phyloP scores from a whole-genome alignment of 768 basidiomycete genomes.

The Serendipita sp. region DNA sequence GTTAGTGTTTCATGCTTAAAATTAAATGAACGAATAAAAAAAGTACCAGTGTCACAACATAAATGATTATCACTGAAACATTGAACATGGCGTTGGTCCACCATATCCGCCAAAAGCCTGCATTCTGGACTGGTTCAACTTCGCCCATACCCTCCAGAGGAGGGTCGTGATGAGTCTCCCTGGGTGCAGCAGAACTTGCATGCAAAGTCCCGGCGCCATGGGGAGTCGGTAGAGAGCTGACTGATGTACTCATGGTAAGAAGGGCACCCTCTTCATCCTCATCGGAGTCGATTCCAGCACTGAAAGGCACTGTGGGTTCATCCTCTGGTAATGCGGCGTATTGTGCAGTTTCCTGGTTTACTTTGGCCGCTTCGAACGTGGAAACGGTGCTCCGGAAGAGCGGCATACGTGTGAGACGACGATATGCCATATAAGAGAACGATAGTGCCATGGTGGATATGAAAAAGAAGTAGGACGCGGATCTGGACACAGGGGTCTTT shows the following conservation, averaged over 20 bases:
- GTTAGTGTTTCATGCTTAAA: not conserved
- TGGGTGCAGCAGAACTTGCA: not conserved
- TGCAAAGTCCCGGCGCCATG: not conserved
- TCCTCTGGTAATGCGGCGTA: not conserved
- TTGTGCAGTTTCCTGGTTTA: constrained; percentile 11
- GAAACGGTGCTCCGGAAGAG: constrained; percentile 39
- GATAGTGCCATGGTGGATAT: constrained; percentile 51
- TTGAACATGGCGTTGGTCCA: constrained; percentile 49
- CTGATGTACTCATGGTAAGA: not conserved
- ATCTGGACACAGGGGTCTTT: constrained; percentile 23
- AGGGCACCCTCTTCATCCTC: not conserved
- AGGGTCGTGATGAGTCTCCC: constrained; percentile 6
- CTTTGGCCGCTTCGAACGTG: constrained; percentile 25
- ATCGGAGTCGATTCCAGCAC: not conserved
- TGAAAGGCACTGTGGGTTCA: not conserved
- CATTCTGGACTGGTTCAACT: constrained; percentile 35
- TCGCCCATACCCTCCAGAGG: constrained; percentile 24
- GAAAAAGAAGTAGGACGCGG: constrained; percentile 58
- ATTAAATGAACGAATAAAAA: not conserved
- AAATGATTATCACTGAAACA: constrained; percentile 57
- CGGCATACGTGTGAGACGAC: constrained; percentile 40
- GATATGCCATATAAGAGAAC: constrained; percentile 34
- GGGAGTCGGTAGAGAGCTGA: not conserved
- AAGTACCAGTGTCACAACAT: constrained; percentile 63
- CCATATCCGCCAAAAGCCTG: constrained; percentile 13